Evolutionary conservation across 169 alveolate genomes (phyloP), one percentile per base, ranked within the genome.

Genomic region (Plasmodium inui): DNA sequence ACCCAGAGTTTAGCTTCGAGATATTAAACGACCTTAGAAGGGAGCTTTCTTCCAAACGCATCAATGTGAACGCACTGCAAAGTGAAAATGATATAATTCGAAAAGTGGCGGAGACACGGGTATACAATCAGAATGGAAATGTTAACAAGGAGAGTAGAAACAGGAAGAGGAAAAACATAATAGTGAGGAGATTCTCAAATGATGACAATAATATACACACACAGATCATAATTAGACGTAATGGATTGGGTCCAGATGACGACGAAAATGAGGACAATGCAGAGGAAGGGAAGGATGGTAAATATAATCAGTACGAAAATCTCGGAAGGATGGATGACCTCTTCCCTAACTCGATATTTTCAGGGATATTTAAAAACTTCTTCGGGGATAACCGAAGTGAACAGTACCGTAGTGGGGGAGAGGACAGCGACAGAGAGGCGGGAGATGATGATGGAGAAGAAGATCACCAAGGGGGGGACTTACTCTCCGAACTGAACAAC

Each of bases 1-100:
- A 90, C 83, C 95, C 95, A 3, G 95, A 90, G 26, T 90, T 70
- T 37, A 81, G 92, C 39, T 90, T 90, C 26, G 95, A 90, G 61
- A 90, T 90, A 6, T 46, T 90, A 46, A 90, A 72, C 30, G 95
- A 90, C 81, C 81, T 90, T 28, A 90, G 81, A 46, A 90, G 73
- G 73, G 95, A 90, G 53, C 55, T 90, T 9, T 17, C 84, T 41
- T 10, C 17, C 0, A 67, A 19, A 90, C 82, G 57, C 7, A 90
- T 90, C 3, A 17, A 71, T 3, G 72, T 39, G 82, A 46, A 57
- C 8, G 32, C 82, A 70, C 34, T 57, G 19, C 34, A 90, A 14
- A 82, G 73, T 81, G 95, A 90, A 90, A 37, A 44, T 3, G 92
- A 81, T 2, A 81, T 90, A 8, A 81, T 90, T 41, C 44, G 83